Evolutionary conservation across 2,329 filamentous ascomycete species (phyloP), one percentile per base, ranked within the genome.

Genomic region (Dothideomycetidae sp.): DNA sequence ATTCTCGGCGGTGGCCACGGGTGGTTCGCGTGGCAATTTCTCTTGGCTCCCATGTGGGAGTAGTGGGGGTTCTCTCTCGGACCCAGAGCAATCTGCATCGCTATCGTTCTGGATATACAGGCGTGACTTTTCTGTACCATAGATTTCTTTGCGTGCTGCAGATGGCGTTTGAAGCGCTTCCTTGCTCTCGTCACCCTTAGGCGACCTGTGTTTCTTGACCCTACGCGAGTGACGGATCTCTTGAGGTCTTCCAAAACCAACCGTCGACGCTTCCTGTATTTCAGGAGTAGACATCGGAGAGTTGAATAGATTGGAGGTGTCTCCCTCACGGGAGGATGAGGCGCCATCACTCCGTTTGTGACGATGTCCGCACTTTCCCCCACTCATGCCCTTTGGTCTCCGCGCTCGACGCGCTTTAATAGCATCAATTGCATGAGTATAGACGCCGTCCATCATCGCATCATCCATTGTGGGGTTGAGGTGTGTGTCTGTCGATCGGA

Each of bases 221-320:
- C 16, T 29, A 17, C 36, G 37, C 13, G 42, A 35, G 7, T 37
- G 39, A 11, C 40, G 39, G 9, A 48, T 43, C 29, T 46, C 37
- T 14, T 44, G 34, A 3, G 49, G 46, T 12, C 31, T 40, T 23
- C 48, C 43, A 29, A 47, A 50, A n/a, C 48, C 43, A 11, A 45
- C 47, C 1, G 44, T 31, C 5, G 44, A 46, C 5, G 50, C 50
- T 33, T 48, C 41, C 19, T 41, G 42, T n/a, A 52, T 43, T 17
- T 52, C 50, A 10, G 50, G 48, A 12, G 50, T 52, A 10, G 49
- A 50, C 16, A 38, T 40, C 18, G 45, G 39, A 1, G 48, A 51
- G 17, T 36, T 23, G 28, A 46, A 41, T 10, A 38, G 19, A 21
- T 30, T 38, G 5, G 36, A 32, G 17, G 28, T 32, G 17, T 38